Base-by-base conservation (phyloP, 768 basidiomycete species). In the Russula sp. region DNA sequence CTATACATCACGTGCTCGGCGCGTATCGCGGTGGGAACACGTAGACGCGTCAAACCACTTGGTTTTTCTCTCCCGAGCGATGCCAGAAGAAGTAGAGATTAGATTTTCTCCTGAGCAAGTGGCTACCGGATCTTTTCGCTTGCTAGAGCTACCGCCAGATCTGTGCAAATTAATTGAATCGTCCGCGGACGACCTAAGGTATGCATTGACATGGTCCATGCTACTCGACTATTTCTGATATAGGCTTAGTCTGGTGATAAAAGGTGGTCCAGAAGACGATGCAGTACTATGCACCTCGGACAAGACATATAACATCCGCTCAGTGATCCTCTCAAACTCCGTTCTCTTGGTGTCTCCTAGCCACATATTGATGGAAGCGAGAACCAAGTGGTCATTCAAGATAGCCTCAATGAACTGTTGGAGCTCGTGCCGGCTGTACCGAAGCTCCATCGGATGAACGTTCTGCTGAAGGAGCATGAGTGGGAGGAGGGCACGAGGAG, bases 321-420 rank as follows among this genome's bases (percentile, higher is more conserved):
- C 94, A 0, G 87, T 98, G n/a, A 81, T 82, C 10, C 78, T 97
- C 53, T 97, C 94, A n/a, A 99, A 98, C 74, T 88, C 93, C 0
- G 76, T 95, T 38, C 78, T 94, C 14, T 82, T 98, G 51, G 79
- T 90, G 85, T 86, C 66, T 62, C 28, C 28, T 30, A 5, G 28
- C 66, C 62, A 18, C 65, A 64, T 20, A 70, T 73, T 8, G 72
- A 71, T n/a, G 68, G 73, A 20, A 69, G 73, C 2, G 72, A 76
- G 22, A 78, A 82, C 51, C 75, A 76, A 1, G 78, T 91, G 11
- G 82, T 88, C 59, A 88, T 97, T 57, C 84, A 88, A 57, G 91
- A 94, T 68, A 87, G 88, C 69, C 76, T 94, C 36, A 87, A 85
- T 69, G 89, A 97, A 69, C 81, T 98, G 54, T 75, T 98, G 55